phyloP scores from a whole-genome alignment of 352 stramenopile genomes.

The Bremia lactucae region DNA sequence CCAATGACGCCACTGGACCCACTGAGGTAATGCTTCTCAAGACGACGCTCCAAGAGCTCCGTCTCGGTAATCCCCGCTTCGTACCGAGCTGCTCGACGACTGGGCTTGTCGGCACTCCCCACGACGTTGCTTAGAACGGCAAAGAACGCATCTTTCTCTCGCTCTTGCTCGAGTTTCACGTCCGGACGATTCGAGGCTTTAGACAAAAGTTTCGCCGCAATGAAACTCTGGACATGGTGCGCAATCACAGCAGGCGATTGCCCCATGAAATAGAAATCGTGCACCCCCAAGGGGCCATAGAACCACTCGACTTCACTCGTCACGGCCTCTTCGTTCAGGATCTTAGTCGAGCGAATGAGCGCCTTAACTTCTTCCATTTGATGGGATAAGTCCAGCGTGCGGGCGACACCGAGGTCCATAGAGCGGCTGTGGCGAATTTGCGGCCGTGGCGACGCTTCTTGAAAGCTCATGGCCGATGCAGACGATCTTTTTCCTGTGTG shows the following conservation, averaged over 20 bases:
- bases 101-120: conserved; percentile 35
- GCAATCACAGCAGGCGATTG: conserved; percentile 54
- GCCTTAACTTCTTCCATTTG: conserved; percentile 64
- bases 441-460: conserved; percentile 16
- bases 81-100: conserved; percentile 36
- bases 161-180: conserved; percentile 76
- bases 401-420: conserved; percentile 47
- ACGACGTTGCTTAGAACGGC: conserved; percentile 74
- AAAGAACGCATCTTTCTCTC: conserved; percentile 65
- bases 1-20: conserved; percentile 56
- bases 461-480: conserved; percentile 17
- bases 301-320: conserved; percentile 73
- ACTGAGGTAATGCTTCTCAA: conserved; percentile 76
- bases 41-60: conserved; percentile 54
- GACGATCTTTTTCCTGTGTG: conserved; percentile 10
- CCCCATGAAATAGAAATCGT: conserved; percentile 79
- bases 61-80: conserved; percentile 54
- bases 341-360: conserved; percentile 37
- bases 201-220: conserved; percentile 75
- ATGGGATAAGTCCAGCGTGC: conserved; percentile 38
- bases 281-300: conserved; percentile 63
- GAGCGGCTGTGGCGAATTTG: conserved; percentile 36
- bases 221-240: conserved; percentile 68
- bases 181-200: conserved; percentile 63
- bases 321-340: conserved; percentile 54